A percentile compares a stretch with the other conserved stretches of the same genome.
These are phyloP conservation scores for Monosporascus sp. DNA, from an alignment of 2,329 filamentous ascomycete genomes.

Conservation along the genomic window DNA sequence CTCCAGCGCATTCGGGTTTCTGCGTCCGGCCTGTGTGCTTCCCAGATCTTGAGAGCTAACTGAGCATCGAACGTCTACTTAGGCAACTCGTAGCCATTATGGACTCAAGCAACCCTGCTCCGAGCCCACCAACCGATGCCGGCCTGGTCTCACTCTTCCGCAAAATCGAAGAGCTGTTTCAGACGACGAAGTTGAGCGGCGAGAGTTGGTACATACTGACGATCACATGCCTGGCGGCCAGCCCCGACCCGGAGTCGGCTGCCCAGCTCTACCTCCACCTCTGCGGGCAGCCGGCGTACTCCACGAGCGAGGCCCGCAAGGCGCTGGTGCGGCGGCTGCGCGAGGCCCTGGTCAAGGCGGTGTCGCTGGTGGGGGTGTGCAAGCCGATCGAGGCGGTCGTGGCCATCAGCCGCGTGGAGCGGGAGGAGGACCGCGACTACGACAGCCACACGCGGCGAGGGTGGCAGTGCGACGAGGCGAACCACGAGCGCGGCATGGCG, in stretches of 20 bases:
- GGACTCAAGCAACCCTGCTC: neutral
- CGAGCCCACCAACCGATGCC: neutral
- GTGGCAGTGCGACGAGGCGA: constrained; percentile 54
- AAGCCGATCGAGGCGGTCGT: constrained; percentile 58
- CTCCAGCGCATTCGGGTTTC: too few species aligned
- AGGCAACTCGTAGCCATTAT: neutral
- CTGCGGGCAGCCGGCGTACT: constrained; percentile 40
- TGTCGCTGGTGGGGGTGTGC: constrained; percentile 54
- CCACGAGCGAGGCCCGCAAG: constrained; percentile 38
- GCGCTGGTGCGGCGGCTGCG: constrained; percentile 45
- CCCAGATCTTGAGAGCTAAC: too few species aligned
- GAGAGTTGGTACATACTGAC: constrained; percentile 20
- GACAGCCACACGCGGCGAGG: constrained; percentile 43
- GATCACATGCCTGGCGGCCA: constrained; percentile 40
- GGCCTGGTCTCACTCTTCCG: neutral
- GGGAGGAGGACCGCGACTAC: constrained; percentile 51
- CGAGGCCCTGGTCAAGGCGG: constrained; percentile 55
- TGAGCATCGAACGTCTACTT: too few species aligned
- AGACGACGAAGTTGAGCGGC: constrained; percentile 7
- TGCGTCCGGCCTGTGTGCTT: too few species aligned
- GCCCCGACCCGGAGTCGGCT: constrained; percentile 45
- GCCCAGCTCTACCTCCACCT: constrained; percentile 52
- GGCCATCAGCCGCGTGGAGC: constrained; percentile 46
- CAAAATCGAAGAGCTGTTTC: constrained; percentile 1
- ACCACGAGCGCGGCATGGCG: constrained; percentile 43